Percentiles rank a stretch among this genome's conserved stretches.
phyloP scores from a whole-genome alignment of 805 yeast species.

The Barnettozyma botsteinii region DNA sequence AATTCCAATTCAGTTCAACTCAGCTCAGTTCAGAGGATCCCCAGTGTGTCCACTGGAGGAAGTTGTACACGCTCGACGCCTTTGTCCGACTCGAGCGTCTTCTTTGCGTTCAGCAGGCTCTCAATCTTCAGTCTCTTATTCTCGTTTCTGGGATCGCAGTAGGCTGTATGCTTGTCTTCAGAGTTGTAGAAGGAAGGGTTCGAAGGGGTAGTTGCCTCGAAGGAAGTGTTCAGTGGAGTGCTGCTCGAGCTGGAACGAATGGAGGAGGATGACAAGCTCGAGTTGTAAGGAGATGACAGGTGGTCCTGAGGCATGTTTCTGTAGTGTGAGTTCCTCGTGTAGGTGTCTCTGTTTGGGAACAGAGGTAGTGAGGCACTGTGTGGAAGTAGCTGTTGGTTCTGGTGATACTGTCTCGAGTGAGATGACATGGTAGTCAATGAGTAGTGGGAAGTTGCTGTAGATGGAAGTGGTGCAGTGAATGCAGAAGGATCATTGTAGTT shows the following conservation, averaged over 20 bases:
- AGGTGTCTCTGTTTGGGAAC: conserved; percentile 11
- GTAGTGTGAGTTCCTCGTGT: conserved; percentile 6
- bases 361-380: conserved; percentile 13
- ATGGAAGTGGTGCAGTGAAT: conserved; percentile 20
- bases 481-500: conserved; percentile 19
- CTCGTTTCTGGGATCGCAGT: neutral
- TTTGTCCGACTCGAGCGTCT: neutral
- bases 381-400: conserved; percentile 6
- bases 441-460: conserved; percentile 17
- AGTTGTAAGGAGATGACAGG: conserved; percentile 17
- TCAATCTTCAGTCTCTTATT: conserved; percentile 18
- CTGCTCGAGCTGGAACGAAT: conserved; percentile 9
- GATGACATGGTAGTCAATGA: conserved; percentile 17
- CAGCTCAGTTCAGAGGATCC: conserved; percentile 7
- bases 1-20: no score
- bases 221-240: conserved; percentile 12
- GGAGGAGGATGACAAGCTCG: conserved; percentile 12
- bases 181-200: neutral
- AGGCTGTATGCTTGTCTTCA: neutral
- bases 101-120: conserved; percentile 13
- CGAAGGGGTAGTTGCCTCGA: neutral
- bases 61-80: conserved; percentile 11
- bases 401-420: neutral
- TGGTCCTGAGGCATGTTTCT: neutral
- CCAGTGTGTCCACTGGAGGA: conserved; percentile 22